These are phyloP conservation scores for Colletotrichum destructivum DNA, from an alignment of 2,329 filamentous ascomycete genomes.

Conservation along the genomic window DNA sequence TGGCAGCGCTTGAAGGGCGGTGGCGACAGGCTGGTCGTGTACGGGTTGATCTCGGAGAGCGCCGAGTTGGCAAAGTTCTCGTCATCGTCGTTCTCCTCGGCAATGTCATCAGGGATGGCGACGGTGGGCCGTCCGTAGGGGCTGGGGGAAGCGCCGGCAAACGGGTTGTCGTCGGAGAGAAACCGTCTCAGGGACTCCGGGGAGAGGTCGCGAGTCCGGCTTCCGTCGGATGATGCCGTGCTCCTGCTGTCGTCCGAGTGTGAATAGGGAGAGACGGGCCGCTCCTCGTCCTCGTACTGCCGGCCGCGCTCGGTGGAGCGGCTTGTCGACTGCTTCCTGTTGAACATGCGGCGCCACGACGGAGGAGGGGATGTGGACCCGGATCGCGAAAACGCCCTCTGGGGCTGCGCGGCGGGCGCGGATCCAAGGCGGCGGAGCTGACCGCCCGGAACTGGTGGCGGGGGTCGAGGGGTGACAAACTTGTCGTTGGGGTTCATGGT, in stretches of 20 bases:
- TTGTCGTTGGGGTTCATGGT: slow-evolving; percentile 86
- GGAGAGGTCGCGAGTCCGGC: slow-evolving; percentile 67
- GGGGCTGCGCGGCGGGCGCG: slow-evolving; percentile 50
- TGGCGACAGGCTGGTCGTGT: slow-evolving; percentile 66
- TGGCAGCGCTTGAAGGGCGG: slow-evolving; percentile 63
- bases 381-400: slow-evolving; percentile 49
- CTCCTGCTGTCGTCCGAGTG: slow-evolving; percentile 52
- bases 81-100: slow-evolving; percentile 62
- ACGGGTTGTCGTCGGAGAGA: slow-evolving; percentile 62
- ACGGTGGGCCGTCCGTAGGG: slow-evolving; percentile 51
- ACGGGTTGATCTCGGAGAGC: slow-evolving; percentile 60
- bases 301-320: slow-evolving; percentile 54
- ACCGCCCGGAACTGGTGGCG: slow-evolving; percentile 57
- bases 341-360: slow-evolving; percentile 68
- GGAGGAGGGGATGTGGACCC: slow-evolving; percentile 66
- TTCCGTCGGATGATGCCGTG: slow-evolving; percentile 57
- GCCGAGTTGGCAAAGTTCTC: slow-evolving; percentile 74
- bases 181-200: slow-evolving; percentile 69
- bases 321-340: slow-evolving; percentile 55
- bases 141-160: slow-evolving; percentile 31
- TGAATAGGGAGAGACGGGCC: slow-evolving; percentile 43
- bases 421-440: slow-evolving; percentile 53
- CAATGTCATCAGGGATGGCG: slow-evolving; percentile 54
- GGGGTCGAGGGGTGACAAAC: slow-evolving; percentile 76
- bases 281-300: slow-evolving; percentile 49